A percentile compares a stretch with the other conserved stretches of the same genome.
Conservation (phyloP, 2,329 filamentous ascomycete genomes). For the Pseudocercospora eumusae region DNA sequence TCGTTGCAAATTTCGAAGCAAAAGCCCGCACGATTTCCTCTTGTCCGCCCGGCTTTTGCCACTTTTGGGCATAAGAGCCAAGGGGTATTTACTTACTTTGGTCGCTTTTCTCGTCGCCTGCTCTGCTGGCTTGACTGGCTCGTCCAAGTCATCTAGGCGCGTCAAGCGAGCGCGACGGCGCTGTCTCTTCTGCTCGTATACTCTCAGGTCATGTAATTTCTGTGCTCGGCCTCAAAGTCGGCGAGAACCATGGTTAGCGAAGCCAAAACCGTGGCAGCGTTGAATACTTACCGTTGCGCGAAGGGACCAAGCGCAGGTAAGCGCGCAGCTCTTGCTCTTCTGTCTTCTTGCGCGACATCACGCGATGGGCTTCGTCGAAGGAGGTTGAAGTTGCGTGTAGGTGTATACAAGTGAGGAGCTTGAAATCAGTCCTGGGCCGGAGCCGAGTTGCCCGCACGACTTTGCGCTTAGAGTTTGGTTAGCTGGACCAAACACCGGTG, state of each 20-base stretch:
- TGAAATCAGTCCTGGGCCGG: neutral
- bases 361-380: neutral
- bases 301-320: neutral
- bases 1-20: conserved; percentile 18
- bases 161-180: neutral
- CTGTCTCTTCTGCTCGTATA: neutral
- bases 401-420: neutral
- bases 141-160: conserved; percentile 2
- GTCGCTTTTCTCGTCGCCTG: neutral
- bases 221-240: neutral
- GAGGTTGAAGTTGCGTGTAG: neutral
- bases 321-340: neutral
- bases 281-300: neutral
- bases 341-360: neutral
- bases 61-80: conserved; percentile 3
- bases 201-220: neutral
- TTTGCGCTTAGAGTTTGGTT: neutral
- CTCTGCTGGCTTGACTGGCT: neutral
- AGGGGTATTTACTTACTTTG: conserved; percentile 11
- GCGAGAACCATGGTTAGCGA: neutral
- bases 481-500: no score
- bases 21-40: conserved; percentile 13
- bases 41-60: conserved; percentile 16
- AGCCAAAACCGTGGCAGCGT: neutral
- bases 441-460: neutral